Conservation (phyloP, 176 grass and related monocot genomes). For the Coix lacrymajobi region DNA sequence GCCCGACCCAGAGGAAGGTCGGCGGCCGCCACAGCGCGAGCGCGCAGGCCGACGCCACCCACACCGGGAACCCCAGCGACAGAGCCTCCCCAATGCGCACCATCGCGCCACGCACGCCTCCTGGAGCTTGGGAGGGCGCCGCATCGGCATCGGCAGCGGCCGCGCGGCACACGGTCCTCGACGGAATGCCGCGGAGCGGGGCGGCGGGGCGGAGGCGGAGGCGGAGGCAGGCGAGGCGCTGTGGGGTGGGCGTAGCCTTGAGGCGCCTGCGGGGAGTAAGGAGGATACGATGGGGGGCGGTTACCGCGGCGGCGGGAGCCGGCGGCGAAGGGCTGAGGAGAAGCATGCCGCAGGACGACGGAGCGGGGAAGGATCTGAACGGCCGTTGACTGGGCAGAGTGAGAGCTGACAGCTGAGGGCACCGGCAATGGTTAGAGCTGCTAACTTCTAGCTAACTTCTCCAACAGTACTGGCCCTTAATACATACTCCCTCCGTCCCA, state of each 20-base stretch:
- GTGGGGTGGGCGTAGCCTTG: neutral
- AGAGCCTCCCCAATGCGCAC: constrained; percentile 54
- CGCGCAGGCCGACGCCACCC: constrained; percentile 60
- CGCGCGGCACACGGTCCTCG: neutral
- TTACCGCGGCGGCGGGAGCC: neutral
- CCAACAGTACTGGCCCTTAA: too few species aligned
- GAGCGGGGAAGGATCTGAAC: neutral
- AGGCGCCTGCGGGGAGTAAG: neutral
- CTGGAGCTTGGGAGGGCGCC: neutral
- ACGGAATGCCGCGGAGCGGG: neutral
- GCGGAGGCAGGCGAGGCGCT: neutral
- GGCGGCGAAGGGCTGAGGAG: constrained; percentile 21
- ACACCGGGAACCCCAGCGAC: constrained; percentile 79
- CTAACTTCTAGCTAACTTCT: too few species aligned
- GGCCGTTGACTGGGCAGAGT: neutral
- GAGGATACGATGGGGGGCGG: neutral
- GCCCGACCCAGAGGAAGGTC: constrained; percentile 64
- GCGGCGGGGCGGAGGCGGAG: neutral
- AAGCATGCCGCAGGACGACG: constrained; percentile 20
- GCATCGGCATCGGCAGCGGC: constrained; percentile 18
- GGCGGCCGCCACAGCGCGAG: constrained; percentile 62
- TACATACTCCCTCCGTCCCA: too few species aligned
- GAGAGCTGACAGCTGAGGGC: too few species aligned
- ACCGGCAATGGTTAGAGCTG: too few species aligned
- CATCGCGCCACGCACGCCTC: neutral